Evolutionary conservation across 2,329 filamentous ascomycete genomes (phyloP), one percentile per base, ranked within the genome.

Genomic region (Corynespora cassiicola): DNA sequence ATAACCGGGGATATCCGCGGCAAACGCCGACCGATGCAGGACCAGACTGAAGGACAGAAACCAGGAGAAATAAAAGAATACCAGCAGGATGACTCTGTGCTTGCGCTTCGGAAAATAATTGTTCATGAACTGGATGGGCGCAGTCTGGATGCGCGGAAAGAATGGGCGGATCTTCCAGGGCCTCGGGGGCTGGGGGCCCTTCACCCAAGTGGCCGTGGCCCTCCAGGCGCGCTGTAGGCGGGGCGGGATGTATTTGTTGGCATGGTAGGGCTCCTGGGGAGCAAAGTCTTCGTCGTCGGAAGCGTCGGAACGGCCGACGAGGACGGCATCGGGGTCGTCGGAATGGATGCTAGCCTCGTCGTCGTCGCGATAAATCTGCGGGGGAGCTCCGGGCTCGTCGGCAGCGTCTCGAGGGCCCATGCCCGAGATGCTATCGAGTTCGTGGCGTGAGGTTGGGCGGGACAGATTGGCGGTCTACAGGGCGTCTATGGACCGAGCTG

Each of bases 41-140:
- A 92, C 79, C 26, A 90, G 63, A 15, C 79, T 76, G 63, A 91
- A 92, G 0, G 79, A 77, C 32, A 88, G 61, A 11, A 89, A 66
- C 88, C 88, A 94, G 33, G 80, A 66, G 19, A 78, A 75, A 31
- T 87, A 80, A 48, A 84, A 86, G 22, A 75, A 68, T 27, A 82
- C 65, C 32, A 87, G 71, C 5, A 87, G 70, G 53, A 72, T 72
- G n/a, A 80, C 61, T 25, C 83, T 80, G 35, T 86, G 82, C 47
- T 71, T 78, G 46, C 68, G 70, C 41, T 77, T 77, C 0, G 85
- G 84, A 2, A 88, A 69, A 51, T 81, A 79, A 36, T 72, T 77
- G 47, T 89, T 79, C 40, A 90, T 61, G 26, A 89, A 67, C 28
- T 70, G 68, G 42, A 88, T 71, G 2, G 88, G 88, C 20, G 80